A percentile compares a stretch with the other conserved stretches of the same genome.
Conservation (phyloP, 257 asterid species). For the Solanum microdontum region DNA sequence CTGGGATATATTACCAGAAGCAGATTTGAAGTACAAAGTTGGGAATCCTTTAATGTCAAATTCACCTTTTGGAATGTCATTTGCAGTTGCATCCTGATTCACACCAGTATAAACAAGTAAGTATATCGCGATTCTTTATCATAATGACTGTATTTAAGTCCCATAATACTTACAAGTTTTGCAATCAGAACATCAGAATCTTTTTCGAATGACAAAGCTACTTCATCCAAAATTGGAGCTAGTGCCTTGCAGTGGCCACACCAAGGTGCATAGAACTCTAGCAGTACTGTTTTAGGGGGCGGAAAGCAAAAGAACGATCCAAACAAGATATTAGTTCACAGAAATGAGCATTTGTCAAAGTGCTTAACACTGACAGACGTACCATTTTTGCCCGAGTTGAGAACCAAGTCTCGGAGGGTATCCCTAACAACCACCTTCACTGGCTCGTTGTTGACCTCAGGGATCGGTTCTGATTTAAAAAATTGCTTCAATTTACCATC, state of each 20-base stretch:
- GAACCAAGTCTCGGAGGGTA: constrained; percentile 47
- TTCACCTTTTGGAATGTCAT: constrained; percentile 46
- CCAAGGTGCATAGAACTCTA: constrained; percentile 85
- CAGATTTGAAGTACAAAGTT: constrained; percentile 63
- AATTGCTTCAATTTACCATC: constrained; percentile 52
- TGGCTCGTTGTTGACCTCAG: constrained; percentile 66
- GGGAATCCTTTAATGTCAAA: constrained; percentile 71
- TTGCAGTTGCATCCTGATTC: constrained; percentile 61
- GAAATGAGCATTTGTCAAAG: not conserved
- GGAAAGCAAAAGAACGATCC: not conserved
- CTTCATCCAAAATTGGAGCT: constrained; percentile 83
- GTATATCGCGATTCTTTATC: not conserved
- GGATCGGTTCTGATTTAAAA: constrained; percentile 64
- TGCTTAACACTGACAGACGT: not conserved
- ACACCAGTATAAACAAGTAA: not conserved
- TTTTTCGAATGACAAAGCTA: constrained; percentile 46
- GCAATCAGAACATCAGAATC: constrained; percentile 59
- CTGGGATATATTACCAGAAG: constrained; percentile 35
- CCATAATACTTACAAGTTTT: constrained; percentile 35
- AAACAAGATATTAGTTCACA: not conserved
- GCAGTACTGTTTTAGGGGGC: constrained; percentile 31
- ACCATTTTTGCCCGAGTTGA: constrained; percentile 78
- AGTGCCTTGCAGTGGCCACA: constrained; percentile 79
- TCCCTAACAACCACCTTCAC: constrained; percentile 71
- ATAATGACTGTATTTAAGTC: not conserved